phyloP scores from a whole-genome alignment of 2,329 filamentous ascomycete species.

The Fusarium clavum region DNA sequence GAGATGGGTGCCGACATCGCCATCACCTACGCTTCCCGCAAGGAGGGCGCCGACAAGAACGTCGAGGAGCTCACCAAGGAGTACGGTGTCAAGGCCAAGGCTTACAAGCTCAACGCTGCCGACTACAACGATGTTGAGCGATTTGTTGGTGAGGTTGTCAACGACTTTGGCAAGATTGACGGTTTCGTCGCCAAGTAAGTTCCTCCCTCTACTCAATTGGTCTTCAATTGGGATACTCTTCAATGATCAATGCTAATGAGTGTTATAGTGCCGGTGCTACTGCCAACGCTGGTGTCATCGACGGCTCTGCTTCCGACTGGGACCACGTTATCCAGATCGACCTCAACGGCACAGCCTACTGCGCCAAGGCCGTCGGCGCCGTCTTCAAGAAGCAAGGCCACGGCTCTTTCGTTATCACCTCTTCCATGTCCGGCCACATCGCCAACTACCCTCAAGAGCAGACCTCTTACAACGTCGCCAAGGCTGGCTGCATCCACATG shows the following conservation, averaged over 20 bases:
- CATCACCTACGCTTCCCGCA: constrained; percentile 78
- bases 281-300: constrained; percentile 74
- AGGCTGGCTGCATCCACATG: constrained; percentile 65
- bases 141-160: constrained; percentile 71
- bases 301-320: constrained; percentile 75
- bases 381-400: constrained; percentile 73
- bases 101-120: constrained; percentile 69
- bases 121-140: constrained; percentile 63
- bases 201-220: too few relatives aligned
- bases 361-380: constrained; percentile 71
- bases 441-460: constrained; percentile 78
- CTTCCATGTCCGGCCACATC: constrained; percentile 77
- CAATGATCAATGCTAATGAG: too few relatives aligned
- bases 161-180: constrained; percentile 80
- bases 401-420: constrained; percentile 76
- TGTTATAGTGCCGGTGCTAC: constrained; percentile 57
- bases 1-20: constrained; percentile 78
- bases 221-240: neutral
- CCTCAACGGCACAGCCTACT: constrained; percentile 76
- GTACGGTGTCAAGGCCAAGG: constrained; percentile 75
- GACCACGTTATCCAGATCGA: constrained; percentile 72
- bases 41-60: constrained; percentile 74
- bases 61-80: constrained; percentile 72
- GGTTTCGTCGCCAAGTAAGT: constrained; percentile 80
- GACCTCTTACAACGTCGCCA: constrained; percentile 74